Evolutionary conservation across 768 basidiomycete species (phyloP).

Genomic region (Austroboletus festivus): DNA sequence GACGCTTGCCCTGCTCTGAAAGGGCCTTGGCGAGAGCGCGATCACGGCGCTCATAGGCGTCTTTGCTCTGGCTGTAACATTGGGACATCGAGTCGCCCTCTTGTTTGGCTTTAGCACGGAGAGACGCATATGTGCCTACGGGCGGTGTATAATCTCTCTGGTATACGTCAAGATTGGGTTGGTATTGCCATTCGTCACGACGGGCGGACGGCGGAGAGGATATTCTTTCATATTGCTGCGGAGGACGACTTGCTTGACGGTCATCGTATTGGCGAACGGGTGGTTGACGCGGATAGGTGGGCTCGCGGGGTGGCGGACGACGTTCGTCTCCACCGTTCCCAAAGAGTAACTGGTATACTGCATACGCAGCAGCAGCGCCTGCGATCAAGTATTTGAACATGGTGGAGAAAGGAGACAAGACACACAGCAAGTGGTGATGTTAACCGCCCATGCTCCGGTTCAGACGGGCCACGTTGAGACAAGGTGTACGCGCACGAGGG

Average conservation of each 20-base stretch:
- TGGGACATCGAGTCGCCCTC: constrained; percentile 76
- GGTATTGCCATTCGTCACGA: constrained; percentile 8
- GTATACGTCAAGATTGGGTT: not conserved
- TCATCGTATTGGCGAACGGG: not conserved
- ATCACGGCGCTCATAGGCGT: constrained; percentile 70
- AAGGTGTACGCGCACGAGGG: not conserved
- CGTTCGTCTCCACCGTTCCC: constrained; percentile 5
- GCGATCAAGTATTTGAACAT: constrained; percentile 14
- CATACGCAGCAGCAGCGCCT: constrained; percentile 11
- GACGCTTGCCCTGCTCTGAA: constrained; percentile 73
- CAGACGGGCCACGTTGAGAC: not conserved
- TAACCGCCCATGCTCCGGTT: not conserved
- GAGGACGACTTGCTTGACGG: not conserved
- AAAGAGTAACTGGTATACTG: constrained; percentile 11
- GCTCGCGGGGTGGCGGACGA: not conserved
- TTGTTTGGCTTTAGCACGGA: constrained; percentile 71
- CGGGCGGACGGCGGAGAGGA: not conserved
- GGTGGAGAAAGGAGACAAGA: not conserved
- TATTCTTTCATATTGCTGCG: not conserved
- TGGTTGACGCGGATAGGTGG: not conserved
- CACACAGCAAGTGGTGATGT: not conserved
- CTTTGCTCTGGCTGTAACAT: constrained; percentile 62
- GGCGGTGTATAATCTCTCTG: not conserved
- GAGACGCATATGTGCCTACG: constrained; percentile 45
- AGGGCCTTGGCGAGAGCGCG: constrained; percentile 77